A percentile compares a stretch with the other conserved stretches of the same genome.
phyloP scores from a whole-genome alignment of 2,329 filamentous ascomycete genomes.

The Zymoseptoria brevis region DNA sequence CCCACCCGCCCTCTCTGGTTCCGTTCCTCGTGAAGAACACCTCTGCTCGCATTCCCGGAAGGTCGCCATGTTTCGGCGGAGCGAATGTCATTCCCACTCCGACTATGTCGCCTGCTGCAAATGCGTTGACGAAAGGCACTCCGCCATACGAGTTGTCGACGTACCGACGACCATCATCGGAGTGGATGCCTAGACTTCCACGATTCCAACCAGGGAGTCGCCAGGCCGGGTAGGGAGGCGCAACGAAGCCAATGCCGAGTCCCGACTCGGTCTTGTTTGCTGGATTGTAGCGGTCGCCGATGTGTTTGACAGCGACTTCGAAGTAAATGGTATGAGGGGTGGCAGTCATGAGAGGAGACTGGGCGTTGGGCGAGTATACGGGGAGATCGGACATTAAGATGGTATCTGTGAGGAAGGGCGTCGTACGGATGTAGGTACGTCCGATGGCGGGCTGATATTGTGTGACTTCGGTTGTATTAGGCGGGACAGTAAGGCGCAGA shows the following conservation, averaged over 20 bases:
- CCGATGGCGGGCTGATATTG: conserved; percentile 44
- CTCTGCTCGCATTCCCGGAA: conserved; percentile 41
- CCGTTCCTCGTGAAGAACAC: conserved; percentile 68
- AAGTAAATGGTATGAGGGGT: conserved; percentile 58
- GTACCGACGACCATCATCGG: conserved; percentile 69
- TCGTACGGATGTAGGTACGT: conserved; percentile 37
- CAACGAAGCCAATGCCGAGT: conserved; percentile 62
- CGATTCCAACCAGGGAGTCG: conserved; percentile 76
- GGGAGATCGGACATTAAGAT: conserved; percentile 62
- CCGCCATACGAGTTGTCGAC: conserved; percentile 70
- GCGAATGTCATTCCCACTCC: conserved; percentile 63
- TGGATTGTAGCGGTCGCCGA: conserved; percentile 29
- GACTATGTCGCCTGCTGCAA: conserved; percentile 57
- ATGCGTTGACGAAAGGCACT: conserved; percentile 57
- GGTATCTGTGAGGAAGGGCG: conserved; percentile 46
- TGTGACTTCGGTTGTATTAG: conserved; percentile 35
- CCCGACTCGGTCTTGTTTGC: conserved; percentile 39
- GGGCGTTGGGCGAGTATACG: conserved; percentile 53
- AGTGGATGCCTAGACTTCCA: conserved; percentile 66
- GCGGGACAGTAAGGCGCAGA: conserved; percentile 41
- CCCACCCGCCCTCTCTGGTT: conserved; percentile 53
- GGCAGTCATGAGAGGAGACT: conserved; percentile 49
- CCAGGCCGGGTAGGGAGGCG: conserved; percentile 69
- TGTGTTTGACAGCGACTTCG: conserved; percentile 52
- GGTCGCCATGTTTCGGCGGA: conserved; percentile 17